Base-by-base conservation (phyloP, 176 grass and related monocot genomes). In the Triticum dicoccoides region DNA sequence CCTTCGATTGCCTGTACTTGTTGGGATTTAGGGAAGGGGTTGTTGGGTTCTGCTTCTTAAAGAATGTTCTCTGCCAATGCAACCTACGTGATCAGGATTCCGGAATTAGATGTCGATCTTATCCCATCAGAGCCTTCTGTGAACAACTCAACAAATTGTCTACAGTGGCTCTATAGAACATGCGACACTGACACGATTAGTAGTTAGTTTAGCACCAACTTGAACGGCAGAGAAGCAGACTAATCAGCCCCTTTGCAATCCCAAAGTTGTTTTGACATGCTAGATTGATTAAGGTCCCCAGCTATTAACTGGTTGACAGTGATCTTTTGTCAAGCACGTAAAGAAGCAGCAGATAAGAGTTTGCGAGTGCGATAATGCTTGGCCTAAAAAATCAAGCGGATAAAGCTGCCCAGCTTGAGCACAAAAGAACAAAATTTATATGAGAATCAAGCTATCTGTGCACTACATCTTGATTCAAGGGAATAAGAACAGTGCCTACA, bases 21-120 rank as follows among this genome's bases (percentile, higher is more conserved):
- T 84, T 83, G 80, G 44, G 69, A 90, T 80, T 84, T 84, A 74
- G 80, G 80, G 29, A 87, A 61, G 45, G 39, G 52, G 59, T 75
- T 87, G 66, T 42, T 87, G 85, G 61, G 45, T 33, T 75, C 45
- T 75, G 34, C 77, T 66, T 3, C 65, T 83, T 83, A 79, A 65
- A 87, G 34, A 87, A 79, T 11, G 29, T 59, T 72, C 58, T 67
- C 80, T 68, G 80, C 80, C 78, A 79, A 87, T 79, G 73, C 74
- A 59, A 66, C 41, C 73, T 66, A 90, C 79, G 4, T 65, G 74
- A 71, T 64, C 23, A 54, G 74, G 11, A 25, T 79, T 87, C 51
- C 11, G 61, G 21, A 84, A 47, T 58, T 32, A 20, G 51, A 29
- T 83, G 23, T 25, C 11, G 27, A 70, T 10, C 21, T 61, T 62